Evolutionary conservation across 2,329 filamentous ascomycete species (phyloP).

Genomic region (Aspergillus novofumigatus): DNA sequence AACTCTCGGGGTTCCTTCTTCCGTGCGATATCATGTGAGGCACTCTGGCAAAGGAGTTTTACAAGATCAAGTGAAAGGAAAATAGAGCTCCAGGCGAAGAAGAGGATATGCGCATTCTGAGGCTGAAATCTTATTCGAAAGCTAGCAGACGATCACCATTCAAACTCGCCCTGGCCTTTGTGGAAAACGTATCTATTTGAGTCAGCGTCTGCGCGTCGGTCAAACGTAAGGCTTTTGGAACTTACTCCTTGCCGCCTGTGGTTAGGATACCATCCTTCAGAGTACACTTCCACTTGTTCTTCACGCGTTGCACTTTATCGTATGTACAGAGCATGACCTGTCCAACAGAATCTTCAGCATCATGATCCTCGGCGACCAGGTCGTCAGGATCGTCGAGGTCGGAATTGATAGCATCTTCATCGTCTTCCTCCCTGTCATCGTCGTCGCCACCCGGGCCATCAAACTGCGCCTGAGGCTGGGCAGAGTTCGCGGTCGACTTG

Average conservation of each 20-base stretch:
- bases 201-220: conserved; percentile 20
- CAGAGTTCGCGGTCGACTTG: conserved; percentile 8
- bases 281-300: conserved; percentile 99
- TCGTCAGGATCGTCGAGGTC: conserved; percentile 95
- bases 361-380: conserved; percentile 74
- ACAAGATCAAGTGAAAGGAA: neutral
- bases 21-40: neutral
- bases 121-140: neutral
- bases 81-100: neutral
- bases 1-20: neutral
- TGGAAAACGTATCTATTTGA: conserved; percentile 77
- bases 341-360: conserved; percentile 76
- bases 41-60: neutral
- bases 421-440: conserved; percentile 57
- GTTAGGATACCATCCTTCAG: conserved; percentile 95
- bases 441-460: conserved; percentile 53
- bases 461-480: conserved; percentile 43
- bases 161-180: conserved; percentile 94
- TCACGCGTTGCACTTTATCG: conserved; percentile 97
- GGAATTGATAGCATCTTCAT: conserved; percentile 97
- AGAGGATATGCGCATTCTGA: neutral
- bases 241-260: conserved; percentile 83
- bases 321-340: conserved; percentile 99
- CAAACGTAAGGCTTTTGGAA: conserved; percentile 11
- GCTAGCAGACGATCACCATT: conserved; percentile 63